A percentile compares a stretch with the other conserved stretches of the same genome.
phyloP scores from a whole-genome alignment of 768 basidiomycete species.

The Suillus subalutaceus region DNA sequence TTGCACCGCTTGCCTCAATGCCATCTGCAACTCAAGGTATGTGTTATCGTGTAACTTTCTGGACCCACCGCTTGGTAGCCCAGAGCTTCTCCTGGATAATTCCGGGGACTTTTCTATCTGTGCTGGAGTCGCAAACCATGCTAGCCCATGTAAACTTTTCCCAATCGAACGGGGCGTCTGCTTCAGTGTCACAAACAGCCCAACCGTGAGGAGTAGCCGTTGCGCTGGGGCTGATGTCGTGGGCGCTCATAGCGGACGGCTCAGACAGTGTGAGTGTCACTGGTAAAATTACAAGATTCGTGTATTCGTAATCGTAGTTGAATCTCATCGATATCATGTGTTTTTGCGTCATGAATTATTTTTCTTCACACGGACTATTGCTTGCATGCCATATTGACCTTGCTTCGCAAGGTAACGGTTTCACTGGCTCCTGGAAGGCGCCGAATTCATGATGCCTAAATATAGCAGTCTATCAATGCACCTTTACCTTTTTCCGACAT shows the following conservation, averaged over 20 bases:
- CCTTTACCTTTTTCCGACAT: no score
- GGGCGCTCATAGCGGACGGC: slow-evolving; percentile 44
- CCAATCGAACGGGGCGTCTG: slow-evolving; percentile 20
- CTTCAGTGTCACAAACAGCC: slow-evolving; percentile 10
- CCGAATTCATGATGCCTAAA: no score
- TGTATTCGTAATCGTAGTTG: no score
- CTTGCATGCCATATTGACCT: no score
- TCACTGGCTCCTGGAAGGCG: no score
- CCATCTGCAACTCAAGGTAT: slow-evolving; percentile 59
- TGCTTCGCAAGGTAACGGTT: no score
- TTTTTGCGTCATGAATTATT: no score
- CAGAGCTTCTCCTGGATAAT: slow-evolving; percentile 65
- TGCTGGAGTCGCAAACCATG: slow-evolving; percentile 68
- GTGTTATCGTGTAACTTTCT: slow-evolving; percentile 4
- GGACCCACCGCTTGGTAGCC: slow-evolving; percentile 44
- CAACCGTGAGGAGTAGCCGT: slow-evolving; percentile 62
- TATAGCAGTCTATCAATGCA: no score
- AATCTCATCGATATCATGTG: no score
- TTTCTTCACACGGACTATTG: no score
- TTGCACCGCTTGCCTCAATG: slow-evolving; percentile 66
- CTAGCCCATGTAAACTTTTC: slow-evolving; percentile 47
- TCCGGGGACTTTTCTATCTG: slow-evolving; percentile 77
- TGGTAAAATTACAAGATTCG: slow-evolving; percentile 34
- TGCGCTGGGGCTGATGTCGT: slow-evolving; percentile 75
- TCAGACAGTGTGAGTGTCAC: slow-evolving; percentile 49